Conservation (phyloP, 345 rosid genomes). For the Eucalyptus dawsonii region DNA sequence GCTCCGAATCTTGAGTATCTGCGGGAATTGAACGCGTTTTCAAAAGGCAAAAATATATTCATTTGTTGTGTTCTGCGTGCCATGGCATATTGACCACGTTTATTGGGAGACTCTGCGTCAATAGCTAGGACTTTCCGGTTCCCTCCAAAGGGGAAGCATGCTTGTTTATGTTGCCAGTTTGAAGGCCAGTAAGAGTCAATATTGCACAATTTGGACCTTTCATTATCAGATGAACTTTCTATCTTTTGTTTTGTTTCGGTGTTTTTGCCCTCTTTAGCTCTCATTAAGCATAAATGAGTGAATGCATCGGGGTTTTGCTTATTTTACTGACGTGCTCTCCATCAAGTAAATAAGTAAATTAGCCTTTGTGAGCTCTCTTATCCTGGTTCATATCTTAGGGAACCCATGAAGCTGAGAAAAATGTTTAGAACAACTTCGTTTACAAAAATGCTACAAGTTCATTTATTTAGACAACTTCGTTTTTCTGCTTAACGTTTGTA, state of each 20-base stretch:
- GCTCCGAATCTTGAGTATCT: neutral
- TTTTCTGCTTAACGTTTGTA: neutral
- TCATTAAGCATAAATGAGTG: neutral
- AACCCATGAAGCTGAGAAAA: neutral
- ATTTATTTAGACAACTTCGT: neutral
- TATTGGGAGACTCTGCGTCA: neutral
- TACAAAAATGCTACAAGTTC: neutral
- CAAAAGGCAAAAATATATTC: neutral
- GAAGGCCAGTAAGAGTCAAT: neutral
- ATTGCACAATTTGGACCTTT: neutral
- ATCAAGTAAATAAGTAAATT: too few relatives aligned
- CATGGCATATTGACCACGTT: neutral
- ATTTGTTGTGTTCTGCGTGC: neutral
- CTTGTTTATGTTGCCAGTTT: neutral
- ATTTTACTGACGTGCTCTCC: neutral
- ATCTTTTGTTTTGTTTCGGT: neutral
- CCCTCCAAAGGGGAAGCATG: neutral
- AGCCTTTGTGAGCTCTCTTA: neutral
- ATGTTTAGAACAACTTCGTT: neutral
- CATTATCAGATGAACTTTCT: neutral
- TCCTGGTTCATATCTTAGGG: neutral
- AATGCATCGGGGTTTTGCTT: neutral
- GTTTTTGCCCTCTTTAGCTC: neutral
- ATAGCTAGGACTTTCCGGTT: neutral
- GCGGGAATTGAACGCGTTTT: neutral